These are phyloP conservation scores for Sclerotinia subarctica DNA, from an alignment of 2,329 filamentous ascomycete genomes.

Conservation along the genomic window DNA sequence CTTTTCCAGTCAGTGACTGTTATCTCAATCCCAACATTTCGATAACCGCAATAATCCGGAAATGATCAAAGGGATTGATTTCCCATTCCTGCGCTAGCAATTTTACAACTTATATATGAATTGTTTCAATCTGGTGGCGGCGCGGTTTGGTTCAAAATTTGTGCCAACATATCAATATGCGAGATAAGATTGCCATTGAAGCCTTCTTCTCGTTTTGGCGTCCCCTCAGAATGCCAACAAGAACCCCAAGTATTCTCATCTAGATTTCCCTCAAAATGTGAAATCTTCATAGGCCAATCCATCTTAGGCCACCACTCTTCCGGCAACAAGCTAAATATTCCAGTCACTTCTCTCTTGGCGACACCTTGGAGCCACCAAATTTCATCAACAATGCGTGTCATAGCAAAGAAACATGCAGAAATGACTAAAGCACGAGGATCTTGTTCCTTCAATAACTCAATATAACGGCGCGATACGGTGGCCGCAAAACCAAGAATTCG, in stretches of 20 bases:
- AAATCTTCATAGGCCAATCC: slow-evolving; percentile 37
- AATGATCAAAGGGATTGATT: background rate
- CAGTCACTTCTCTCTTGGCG: slow-evolving; percentile 61
- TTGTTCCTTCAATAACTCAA: slow-evolving; percentile 56
- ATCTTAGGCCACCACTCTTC: slow-evolving; percentile 37
- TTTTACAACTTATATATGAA: background rate
- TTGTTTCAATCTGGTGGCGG: slow-evolving; percentile 31
- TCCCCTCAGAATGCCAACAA: slow-evolving; percentile 17
- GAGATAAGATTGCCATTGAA: slow-evolving; percentile 23
- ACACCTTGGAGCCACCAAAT: slow-evolving; percentile 69
- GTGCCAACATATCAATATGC: slow-evolving; percentile 34
- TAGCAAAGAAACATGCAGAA: slow-evolving; percentile 36
- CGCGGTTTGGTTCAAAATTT: slow-evolving; percentile 29
- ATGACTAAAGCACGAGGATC: slow-evolving; percentile 43
- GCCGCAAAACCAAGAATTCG: slow-evolving; percentile 62
- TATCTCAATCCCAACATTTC: background rate
- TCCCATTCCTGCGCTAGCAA: background rate
- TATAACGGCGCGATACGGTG: slow-evolving; percentile 59
- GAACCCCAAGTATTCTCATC: slow-evolving; percentile 36
- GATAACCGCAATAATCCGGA: background rate
- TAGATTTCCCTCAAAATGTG: slow-evolving; percentile 34
- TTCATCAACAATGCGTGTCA: slow-evolving; percentile 35
- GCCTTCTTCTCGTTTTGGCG: slow-evolving; percentile 24
- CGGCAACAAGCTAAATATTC: slow-evolving; percentile 40
- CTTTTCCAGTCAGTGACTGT: background rate